Conservation (phyloP, 169 alveolate species). For the Neospora caninum region DNA sequence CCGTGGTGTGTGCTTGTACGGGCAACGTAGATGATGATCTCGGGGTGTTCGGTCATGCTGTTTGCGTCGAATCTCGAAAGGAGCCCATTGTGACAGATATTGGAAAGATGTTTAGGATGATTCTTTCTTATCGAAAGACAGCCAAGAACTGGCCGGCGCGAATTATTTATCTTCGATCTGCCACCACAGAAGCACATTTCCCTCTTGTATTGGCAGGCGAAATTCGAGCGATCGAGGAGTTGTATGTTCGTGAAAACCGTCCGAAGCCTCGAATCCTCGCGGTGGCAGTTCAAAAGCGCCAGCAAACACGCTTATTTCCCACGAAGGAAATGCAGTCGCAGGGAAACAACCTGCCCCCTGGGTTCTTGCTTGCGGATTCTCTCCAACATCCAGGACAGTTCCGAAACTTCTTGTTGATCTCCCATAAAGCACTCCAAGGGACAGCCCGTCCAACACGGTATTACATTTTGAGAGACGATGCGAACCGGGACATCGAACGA, state of each 20-base stretch:
- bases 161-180: not conserved
- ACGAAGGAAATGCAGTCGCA: not conserved
- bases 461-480: not conserved
- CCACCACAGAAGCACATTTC: not conserved
- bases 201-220: not conserved
- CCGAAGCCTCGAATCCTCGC: not conserved
- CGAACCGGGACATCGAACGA: not conserved
- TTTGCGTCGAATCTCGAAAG: not conserved
- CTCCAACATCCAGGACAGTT: not conserved
- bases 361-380: not conserved
- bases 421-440: not conserved
- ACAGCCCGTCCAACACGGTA: not conserved
- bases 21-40: slow-evolving; percentile 6
- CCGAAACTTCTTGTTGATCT: not conserved
- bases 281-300: not conserved
- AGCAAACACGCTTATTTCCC: not conserved
- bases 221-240: not conserved
- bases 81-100: not conserved
- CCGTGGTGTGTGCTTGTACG: not conserved
- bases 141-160: slow-evolving; percentile 11
- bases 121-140: not conserved
- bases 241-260: not conserved
- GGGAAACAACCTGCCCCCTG: slow-evolving; percentile 14
- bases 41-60: not conserved
- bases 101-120: not conserved